Evolutionary conservation across 805 yeast species (phyloP).

Genomic region (Candida gorgasii): DNA sequence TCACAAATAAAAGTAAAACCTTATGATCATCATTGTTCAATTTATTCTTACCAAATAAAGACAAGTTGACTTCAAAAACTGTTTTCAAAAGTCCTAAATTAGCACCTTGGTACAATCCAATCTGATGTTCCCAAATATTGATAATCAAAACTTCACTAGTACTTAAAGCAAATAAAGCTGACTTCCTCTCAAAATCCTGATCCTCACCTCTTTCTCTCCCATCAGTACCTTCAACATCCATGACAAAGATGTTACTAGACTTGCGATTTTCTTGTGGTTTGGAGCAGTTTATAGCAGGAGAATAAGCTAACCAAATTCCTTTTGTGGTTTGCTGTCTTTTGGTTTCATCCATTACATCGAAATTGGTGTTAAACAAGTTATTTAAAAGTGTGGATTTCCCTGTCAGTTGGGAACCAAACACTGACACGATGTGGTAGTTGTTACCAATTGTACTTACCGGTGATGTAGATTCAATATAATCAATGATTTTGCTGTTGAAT

Average conservation of each 20-base stretch:
- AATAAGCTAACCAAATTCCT: constrained; percentile 48
- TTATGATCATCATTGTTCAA: constrained; percentile 47
- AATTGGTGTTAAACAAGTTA: constrained; percentile 78
- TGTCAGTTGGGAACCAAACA: constrained; percentile 95
- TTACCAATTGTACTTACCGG: constrained; percentile 51
- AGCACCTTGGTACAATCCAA: constrained; percentile 96
- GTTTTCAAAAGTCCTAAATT: constrained; percentile 94
- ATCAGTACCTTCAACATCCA: constrained; percentile 99
- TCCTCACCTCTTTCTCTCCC: constrained; percentile 98
- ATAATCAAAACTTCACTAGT: constrained; percentile 89
- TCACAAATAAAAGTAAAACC: constrained; percentile 77
- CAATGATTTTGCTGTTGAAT: constrained; percentile 43
- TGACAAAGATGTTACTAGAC: constrained; percentile 59
- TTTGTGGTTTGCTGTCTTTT: constrained; percentile 79
- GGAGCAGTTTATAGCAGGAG: constrained; percentile 30
- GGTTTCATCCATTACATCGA: constrained; percentile 90
- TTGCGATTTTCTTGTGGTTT: constrained; percentile 13
- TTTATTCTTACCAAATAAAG: constrained; percentile 69
- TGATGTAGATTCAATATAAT: constrained; percentile 35
- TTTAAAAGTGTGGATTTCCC: constrained; percentile 94
- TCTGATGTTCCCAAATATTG: constrained; percentile 96
- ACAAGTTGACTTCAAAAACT: constrained; percentile 91
- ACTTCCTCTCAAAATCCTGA: constrained; percentile 96
- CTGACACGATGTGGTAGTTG: constrained; percentile 87
- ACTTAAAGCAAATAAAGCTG: constrained; percentile 91